Base-by-base conservation (phyloP, 495 filamentous ascomycete species). In the Astrothelium macrocarpum region DNA sequence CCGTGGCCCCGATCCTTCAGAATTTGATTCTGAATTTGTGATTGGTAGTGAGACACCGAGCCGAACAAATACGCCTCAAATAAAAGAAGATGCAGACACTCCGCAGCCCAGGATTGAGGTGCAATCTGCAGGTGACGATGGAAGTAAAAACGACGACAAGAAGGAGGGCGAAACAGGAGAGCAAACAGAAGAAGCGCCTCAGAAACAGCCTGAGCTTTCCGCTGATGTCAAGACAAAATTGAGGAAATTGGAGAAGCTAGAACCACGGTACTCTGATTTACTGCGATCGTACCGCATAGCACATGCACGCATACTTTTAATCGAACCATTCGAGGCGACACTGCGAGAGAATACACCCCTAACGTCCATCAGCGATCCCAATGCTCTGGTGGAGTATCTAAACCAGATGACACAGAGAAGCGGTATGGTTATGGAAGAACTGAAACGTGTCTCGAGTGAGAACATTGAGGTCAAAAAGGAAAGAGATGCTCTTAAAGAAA, bases 291-390 rank as follows among this genome's bases (percentile, higher is more conserved):
- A 98, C 74, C 85, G 90, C 59, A 84, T 89, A 59, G 93, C 93
- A 2, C 94, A 97, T 76, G 85, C 90, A 32, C 85, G 90, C 32
- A 89, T 90, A 32, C 80, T 85, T 5, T 82, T 86, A 1, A 95
- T 97, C 69, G 94, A 97, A 70, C 88, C 89, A 0, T 97, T 98
- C 70, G 94, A 98, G 77, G 89, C 88, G 56, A 84, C 87, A 1
- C 80, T 98, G 9, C 87, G 87, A 70, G 94, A 98, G 69, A 89
- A 92, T 64, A 97, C 95, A 0, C 93, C 94, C 0, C 76, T 97
- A 25, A 88, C 90, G 18, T 90, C 89, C 2, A 96, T 97, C 63
- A 82, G 79, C 60, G 95, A 98, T 64, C 89, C 91, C 0, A 84
- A 84, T 65, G 87, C 90, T 1, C 76, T 98, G 32, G 85, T 93